Evolutionary conservation across 805 yeast species (phyloP).

Genomic region (Middelhovenomyces tepae): DNA sequence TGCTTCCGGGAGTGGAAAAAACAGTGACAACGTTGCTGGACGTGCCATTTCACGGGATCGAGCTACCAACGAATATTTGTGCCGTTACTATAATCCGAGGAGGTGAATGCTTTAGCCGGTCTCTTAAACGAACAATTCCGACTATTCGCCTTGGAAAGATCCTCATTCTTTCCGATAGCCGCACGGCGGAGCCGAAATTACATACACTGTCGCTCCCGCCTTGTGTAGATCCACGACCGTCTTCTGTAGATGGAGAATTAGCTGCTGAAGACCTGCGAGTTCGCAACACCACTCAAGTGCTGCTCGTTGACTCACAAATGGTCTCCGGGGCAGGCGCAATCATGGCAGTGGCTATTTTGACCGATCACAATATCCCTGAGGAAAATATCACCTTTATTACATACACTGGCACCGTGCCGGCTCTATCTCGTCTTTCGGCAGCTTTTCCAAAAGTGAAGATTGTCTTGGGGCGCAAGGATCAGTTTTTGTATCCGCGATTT

Average conservation of each 20-base stretch:
- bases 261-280: constrained; percentile 10
- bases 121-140: constrained; percentile 61
- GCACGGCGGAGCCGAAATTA: constrained; percentile 89
- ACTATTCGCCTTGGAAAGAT: constrained; percentile 74
- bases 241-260: constrained; percentile 7
- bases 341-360: constrained; percentile 83
- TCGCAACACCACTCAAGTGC: constrained; percentile 32
- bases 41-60: constrained; percentile 19
- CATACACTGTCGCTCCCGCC: constrained; percentile 73
- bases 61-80: constrained; percentile 38
- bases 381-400: constrained; percentile 59
- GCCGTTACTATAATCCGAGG: constrained; percentile 80
- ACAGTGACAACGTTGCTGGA: constrained; percentile 38
- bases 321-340: constrained; percentile 90
- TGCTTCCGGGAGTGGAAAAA: constrained; percentile 20
- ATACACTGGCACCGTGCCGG: constrained; percentile 71
- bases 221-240: constrained; percentile 16
- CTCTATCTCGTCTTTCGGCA: constrained; percentile 58
- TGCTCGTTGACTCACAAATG: constrained; percentile 79
- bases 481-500: constrained; percentile 56
- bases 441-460: constrained; percentile 67
- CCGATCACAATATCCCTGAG: constrained; percentile 66
- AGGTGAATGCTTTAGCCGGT: constrained; percentile 84
- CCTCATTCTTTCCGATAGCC: constrained; percentile 76
- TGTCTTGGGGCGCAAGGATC: constrained; percentile 52